A percentile compares a stretch with the other conserved stretches of the same genome.
Evolutionary conservation across 2,329 filamentous ascomycete genomes (phyloP).

Genomic region (Pseudogymnoascus sp.): DNA sequence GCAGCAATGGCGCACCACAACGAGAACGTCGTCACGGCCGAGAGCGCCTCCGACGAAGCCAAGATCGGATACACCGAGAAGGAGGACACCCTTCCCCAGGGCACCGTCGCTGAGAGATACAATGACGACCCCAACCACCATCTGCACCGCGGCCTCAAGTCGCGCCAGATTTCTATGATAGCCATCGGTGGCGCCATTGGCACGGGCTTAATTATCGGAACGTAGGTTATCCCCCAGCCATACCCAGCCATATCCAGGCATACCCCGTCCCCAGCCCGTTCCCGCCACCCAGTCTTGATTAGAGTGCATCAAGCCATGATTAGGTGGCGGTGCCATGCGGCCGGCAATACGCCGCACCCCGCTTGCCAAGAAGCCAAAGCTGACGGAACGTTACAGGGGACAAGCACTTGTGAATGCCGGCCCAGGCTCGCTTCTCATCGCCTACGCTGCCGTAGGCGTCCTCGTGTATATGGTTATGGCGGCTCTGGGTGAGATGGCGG

Average conservation of each 20-base stretch:
- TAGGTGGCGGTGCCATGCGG: not conserved
- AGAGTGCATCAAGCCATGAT: constrained; percentile 26
- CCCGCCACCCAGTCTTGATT: not conserved
- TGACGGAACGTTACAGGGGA: constrained; percentile 14
- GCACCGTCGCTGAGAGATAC: not conserved
- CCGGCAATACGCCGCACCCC: constrained; percentile 31
- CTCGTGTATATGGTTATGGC: constrained; percentile 78
- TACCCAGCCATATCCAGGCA: not conserved
- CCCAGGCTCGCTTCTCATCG: constrained; percentile 62
- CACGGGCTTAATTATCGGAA: constrained; percentile 65
- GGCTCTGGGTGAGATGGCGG: constrained; percentile 74
- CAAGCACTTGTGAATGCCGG: constrained; percentile 24
- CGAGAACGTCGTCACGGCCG: not conserved
- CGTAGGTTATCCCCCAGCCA: constrained; percentile 22
- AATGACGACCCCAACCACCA: constrained; percentile 18
- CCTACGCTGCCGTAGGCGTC: constrained; percentile 60
- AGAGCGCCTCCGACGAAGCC: not conserved
- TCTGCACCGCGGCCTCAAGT: constrained; percentile 44
- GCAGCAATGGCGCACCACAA: constrained; percentile 4
- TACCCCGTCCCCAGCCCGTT: not conserved
- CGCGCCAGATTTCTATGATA: constrained; percentile 52
- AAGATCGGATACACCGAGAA: constrained; percentile 2
- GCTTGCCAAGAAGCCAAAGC: constrained; percentile 27
- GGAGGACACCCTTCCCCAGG: not conserved
- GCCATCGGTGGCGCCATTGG: constrained; percentile 69